These are phyloP conservation scores for Tilletia indica DNA, from an alignment of 1,284 basidiomycete species.

Conservation along the genomic window DNA sequence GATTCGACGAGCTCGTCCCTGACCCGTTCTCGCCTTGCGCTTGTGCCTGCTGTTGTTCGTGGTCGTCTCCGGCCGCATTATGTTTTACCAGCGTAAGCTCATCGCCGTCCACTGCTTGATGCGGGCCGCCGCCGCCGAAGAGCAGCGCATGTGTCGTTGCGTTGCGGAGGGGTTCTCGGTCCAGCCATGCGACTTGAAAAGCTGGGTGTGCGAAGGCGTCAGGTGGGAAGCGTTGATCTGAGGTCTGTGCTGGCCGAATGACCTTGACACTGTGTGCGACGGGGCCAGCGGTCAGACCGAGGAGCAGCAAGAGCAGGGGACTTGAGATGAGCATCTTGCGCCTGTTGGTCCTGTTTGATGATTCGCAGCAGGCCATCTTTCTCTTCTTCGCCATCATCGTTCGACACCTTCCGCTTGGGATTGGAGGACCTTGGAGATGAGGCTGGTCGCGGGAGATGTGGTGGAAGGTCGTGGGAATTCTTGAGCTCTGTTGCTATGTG, in stretches of 20 bases:
- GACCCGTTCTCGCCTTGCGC: background rate
- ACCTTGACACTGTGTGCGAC: background rate
- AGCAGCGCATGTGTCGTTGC: background rate
- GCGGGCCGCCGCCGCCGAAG: background rate
- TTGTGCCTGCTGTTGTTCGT: background rate
- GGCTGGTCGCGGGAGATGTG: too few species aligned
- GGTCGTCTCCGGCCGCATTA: background rate
- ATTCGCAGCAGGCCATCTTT: background rate
- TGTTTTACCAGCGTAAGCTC: background rate
- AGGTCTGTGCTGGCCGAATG: slow-evolving; percentile 11
- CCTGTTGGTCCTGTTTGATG: background rate
- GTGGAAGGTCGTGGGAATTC: too few species aligned
- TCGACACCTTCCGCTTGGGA: background rate
- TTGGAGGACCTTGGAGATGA: too few species aligned
- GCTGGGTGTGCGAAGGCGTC: slow-evolving; percentile 18
- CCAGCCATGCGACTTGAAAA: slow-evolving; percentile 7
- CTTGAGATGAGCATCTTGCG: background rate
- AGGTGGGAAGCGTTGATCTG: slow-evolving; percentile 17
- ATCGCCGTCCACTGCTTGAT: background rate
- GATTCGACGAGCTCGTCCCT: background rate
- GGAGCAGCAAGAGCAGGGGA: background rate
- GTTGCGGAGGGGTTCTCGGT: slow-evolving; percentile 4
- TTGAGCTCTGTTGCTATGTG: too few species aligned
- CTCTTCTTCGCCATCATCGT: background rate
- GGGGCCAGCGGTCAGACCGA: background rate